Base-by-base conservation (phyloP, 164 flowering plant species). In the Magnolia officinalis region DNA sequence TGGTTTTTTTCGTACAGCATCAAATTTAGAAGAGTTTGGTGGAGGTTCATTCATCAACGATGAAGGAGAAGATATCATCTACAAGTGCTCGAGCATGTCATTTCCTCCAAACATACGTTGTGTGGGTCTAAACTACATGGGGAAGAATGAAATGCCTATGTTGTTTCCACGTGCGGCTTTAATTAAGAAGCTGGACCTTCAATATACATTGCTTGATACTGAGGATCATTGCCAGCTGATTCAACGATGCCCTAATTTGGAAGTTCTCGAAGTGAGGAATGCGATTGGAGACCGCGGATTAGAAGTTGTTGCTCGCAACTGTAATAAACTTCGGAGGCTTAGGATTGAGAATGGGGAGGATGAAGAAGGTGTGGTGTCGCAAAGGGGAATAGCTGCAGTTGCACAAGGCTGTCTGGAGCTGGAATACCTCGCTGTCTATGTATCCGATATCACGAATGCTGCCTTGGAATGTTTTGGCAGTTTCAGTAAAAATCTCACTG, bases 301-400 rank as follows among this genome's bases (percentile, higher is more conserved):
- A 72, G 95, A 92, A 81, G 81, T 85, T 77, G 86, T 92, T 75
- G 88, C 90, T 73, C 81, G 50, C 21, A 64, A 74, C 75, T 92
- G 97, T 80, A 91, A 86, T 82, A 87, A 49, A 71, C 74, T 92
- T 69, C 86, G 75, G 83, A 88, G 95, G 82, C 97, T 92, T 70
- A 84, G 97, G 71, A 88, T 92, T 77, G 97, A 95, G 81, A 82
- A 93, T 73, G 98, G 98, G 50, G 98, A 85, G 50, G 99, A 95
- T 82, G 99, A 93, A 55, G 89, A 86, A 69, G 99, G 81, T 23
- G 70, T 89, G 45, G 96, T 95, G 70, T 86, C 99, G 2, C 98
- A 93, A 61, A 86, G 87, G 80, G 99, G 99, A 72, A 79, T 95
- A 69, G 90, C 88, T 66, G 92, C 92, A 72, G 63, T 95, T 72